Percentiles rank a stretch among this genome's conserved stretches.
Conservation (phyloP, 2,329 filamentous ascomycete species). For the Diaporthe sp. region DNA sequence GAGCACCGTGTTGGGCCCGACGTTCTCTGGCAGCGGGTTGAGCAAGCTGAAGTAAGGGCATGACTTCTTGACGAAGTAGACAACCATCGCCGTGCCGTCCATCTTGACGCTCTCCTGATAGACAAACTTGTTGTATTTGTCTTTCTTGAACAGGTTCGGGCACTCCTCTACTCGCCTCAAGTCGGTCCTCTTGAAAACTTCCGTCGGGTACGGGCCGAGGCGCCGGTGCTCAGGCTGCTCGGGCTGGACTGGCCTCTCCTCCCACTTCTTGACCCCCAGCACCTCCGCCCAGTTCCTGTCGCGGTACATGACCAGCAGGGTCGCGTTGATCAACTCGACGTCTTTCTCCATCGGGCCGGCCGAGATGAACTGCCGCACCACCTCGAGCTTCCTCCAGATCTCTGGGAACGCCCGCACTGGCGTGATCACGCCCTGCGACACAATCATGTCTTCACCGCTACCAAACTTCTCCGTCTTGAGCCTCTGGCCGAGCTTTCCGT, state of each 20-base stretch:
- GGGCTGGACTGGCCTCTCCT: slow-evolving; percentile 2
- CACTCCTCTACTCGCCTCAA: slow-evolving; percentile 43
- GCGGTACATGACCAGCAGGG: slow-evolving; percentile 17
- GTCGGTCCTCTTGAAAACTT: slow-evolving; percentile 40
- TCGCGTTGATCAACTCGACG: not conserved
- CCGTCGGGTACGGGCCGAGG: slow-evolving; percentile 34
- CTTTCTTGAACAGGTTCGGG: slow-evolving; percentile 42
- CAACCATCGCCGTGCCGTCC: slow-evolving; percentile 51
- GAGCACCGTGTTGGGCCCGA: slow-evolving; percentile 35
- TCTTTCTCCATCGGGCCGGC: slow-evolving; percentile 1
- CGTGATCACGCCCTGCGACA: slow-evolving; percentile 38
- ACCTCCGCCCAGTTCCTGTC: slow-evolving; percentile 30
- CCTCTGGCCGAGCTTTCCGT: slow-evolving; percentile 38
- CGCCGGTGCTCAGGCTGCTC: not conserved
- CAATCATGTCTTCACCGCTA: slow-evolving; percentile 31
- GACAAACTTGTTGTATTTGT: slow-evolving; percentile 38
- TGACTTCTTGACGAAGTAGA: slow-evolving; percentile 47
- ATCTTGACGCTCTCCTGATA: slow-evolving; percentile 53
- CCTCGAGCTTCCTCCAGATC: slow-evolving; percentile 26
- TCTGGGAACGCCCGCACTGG: slow-evolving; percentile 36
- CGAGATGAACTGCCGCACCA: not conserved
- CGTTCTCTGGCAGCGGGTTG: slow-evolving; percentile 28
- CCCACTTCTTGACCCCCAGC: slow-evolving; percentile 41
- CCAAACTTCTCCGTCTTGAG: slow-evolving; percentile 36
- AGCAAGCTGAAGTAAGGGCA: slow-evolving; percentile 36